Percentiles rank a stretch among this genome's conserved stretches.
phyloP scores from a whole-genome alignment of 352 stramenopile genomes.

The Phytopythium montanum region DNA sequence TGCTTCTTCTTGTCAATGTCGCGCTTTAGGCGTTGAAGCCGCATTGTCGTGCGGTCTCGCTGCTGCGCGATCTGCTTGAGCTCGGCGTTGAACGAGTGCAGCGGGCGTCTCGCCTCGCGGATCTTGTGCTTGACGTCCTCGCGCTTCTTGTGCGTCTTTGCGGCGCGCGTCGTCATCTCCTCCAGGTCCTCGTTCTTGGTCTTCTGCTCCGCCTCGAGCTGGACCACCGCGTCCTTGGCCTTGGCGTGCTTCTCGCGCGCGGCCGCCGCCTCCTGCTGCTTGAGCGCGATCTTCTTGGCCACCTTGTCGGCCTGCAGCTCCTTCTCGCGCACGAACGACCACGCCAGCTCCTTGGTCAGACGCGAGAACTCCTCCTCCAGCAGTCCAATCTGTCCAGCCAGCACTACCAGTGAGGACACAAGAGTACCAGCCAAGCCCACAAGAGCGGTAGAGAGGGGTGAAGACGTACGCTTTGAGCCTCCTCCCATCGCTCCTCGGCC shows the following conservation, averaged over 20 bases:
- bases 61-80: slow-evolving; percentile 55
- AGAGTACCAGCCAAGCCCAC: neutral
- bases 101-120: slow-evolving; percentile 51
- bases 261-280: slow-evolving; percentile 38
- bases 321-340: slow-evolving; percentile 79
- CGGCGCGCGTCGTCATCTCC: slow-evolving; percentile 35
- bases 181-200: slow-evolving; percentile 65
- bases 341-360: slow-evolving; percentile 76
- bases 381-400: slow-evolving; percentile 51
- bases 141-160: slow-evolving; percentile 39
- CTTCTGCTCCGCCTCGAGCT: slow-evolving; percentile 57
- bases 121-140: slow-evolving; percentile 58
- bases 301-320: slow-evolving; percentile 44
- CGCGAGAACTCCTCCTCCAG: slow-evolving; percentile 67
- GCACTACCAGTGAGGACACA: neutral
- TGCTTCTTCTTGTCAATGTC: slow-evolving; percentile 53
- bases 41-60: slow-evolving; percentile 45
- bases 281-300: slow-evolving; percentile 52
- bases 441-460: no score
- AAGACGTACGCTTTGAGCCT: slow-evolving; percentile 65
- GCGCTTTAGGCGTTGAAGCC: slow-evolving; percentile 40
- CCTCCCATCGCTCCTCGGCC: slow-evolving; percentile 63
- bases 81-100: slow-evolving; percentile 66
- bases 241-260: slow-evolving; percentile 41
- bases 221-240: slow-evolving; percentile 37